These are phyloP conservation scores for Zygosaccharomyces gambellarensis DNA, from an alignment of 805 yeast genomes.

Conservation along the genomic window DNA sequence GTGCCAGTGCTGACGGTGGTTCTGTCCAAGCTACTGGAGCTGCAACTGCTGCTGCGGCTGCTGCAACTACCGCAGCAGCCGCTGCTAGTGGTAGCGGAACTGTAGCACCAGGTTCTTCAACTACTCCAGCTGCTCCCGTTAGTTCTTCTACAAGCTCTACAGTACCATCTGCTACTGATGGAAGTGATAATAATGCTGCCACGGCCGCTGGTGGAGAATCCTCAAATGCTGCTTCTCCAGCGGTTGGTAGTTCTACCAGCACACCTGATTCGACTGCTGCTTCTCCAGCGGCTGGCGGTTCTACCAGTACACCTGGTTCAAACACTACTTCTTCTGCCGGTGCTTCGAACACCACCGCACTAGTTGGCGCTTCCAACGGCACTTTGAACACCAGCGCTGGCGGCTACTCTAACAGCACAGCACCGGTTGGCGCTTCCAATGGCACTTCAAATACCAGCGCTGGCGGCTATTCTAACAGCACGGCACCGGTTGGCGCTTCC, in stretches of 20 bases:
- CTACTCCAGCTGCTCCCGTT: neutral
- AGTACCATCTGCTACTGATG: constrained; percentile 1
- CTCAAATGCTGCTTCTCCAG: constrained; percentile 1
- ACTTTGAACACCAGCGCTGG: constrained; percentile 2
- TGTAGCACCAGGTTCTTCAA: neutral
- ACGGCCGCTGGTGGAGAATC: neutral
- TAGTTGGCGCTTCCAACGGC: constrained; percentile 5
- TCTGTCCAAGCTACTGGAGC: neutral
- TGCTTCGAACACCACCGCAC: neutral
- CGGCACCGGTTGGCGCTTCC: neutral
- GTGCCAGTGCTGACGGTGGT: neutral
- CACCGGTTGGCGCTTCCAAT: neutral
- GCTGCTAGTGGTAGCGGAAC: neutral
- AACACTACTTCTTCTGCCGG: constrained; percentile 2
- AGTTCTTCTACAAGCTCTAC: constrained; percentile 1
- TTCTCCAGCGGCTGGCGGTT: neutral
- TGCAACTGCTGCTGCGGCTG: neutral
- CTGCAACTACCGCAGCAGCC: neutral
- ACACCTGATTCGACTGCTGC: constrained; percentile 3
- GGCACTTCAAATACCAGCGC: neutral
- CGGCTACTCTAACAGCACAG: constrained; percentile 1
- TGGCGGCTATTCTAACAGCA: neutral
- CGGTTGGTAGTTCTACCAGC: constrained; percentile 2
- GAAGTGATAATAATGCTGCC: constrained; percentile 8
- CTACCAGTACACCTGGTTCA: neutral